Evolutionary conservation across 1,139 yeast species (phyloP), one percentile per base, ranked within the genome.

Genomic region (Sugiyamaella xylanicola): DNA sequence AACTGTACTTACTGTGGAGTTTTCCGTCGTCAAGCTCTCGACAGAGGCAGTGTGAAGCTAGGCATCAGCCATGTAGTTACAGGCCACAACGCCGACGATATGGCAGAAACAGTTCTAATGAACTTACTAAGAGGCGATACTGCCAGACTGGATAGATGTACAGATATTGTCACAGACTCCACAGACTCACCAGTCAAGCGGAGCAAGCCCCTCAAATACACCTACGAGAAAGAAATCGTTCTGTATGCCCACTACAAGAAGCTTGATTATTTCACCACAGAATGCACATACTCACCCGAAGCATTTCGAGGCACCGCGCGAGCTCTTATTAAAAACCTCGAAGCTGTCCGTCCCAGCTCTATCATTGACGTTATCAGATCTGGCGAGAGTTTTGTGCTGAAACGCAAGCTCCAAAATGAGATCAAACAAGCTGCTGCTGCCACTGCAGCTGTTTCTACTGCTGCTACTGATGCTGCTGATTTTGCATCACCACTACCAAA

Each of bases 1-100:
- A 90, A 96, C 67, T 95, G 99, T 73, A 95, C 99, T 0, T 95
- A 93, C 70, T 95, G 99, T 75, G 99, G 99, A 51, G 99, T 95
- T 9, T 83, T 95, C 58, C 78, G 99, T 70, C 80, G 99, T 63
- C 99, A 95, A 71, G 98, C 99, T 0, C 75, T 95, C 51, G 99
- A 95, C 71, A 77, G 99, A 63, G 99, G 99, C 1, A 97, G 98
- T 1, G 86, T 88, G n/a, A 87, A 85, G 67, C 75, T 93, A 36
- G 91, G 86, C 0, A 91, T 95, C 49, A 78, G 80, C 59, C 99
- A 95, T 72, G 95, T 95, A 39, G 96, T 95, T 1, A 95, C 99
- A 0, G 99, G 99, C 1, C 99, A 95, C 72, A 95, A 95, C 71
- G 99, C 99, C 0, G 99, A 95, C 70, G 99, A 95, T 72, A 87